phyloP scores from a whole-genome alignment of 2,329 filamentous ascomycete species.

The Sarocladium kiliense region DNA sequence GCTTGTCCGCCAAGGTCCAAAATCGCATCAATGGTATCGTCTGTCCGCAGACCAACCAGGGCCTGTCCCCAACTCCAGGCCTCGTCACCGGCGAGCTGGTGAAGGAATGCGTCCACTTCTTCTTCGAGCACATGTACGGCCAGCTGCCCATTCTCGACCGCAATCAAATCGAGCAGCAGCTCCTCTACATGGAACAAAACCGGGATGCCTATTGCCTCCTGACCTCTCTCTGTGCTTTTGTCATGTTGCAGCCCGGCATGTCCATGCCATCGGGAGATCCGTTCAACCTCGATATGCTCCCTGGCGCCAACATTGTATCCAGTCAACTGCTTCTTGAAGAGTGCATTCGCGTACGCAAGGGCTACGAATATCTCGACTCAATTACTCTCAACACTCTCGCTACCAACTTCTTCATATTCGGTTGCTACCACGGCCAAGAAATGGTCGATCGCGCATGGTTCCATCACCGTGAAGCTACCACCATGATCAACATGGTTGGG shows the following conservation, averaged over 20 bases:
- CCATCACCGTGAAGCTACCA: conserved; percentile 71
- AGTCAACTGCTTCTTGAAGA: conserved; percentile 65
- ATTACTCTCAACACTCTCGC: conserved; percentile 55
- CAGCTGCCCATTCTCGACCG: conserved; percentile 59
- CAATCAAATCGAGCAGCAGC: conserved; percentile 51
- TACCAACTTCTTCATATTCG: conserved; percentile 77
- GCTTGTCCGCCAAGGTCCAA: conserved; percentile 56
- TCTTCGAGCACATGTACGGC: conserved; percentile 62
- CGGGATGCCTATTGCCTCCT: conserved; percentile 60
- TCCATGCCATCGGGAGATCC: conserved; percentile 51
- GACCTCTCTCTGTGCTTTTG: conserved; percentile 60
- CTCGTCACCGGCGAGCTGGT: conserved; percentile 58
- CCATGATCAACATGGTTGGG: conserved; percentile 56
- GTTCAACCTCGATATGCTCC: conserved; percentile 49
- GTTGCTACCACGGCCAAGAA: conserved; percentile 65
- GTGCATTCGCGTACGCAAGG: conserved; percentile 57
- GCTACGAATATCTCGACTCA: conserved; percentile 53
- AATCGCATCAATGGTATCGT: conserved; percentile 53
- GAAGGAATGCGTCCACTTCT: conserved; percentile 63
- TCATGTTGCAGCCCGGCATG: conserved; percentile 67
- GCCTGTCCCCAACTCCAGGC: conserved; percentile 51
- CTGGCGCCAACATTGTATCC: conserved; percentile 56
- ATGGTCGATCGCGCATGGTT: conserved; percentile 76
- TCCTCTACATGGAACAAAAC: conserved; percentile 56
- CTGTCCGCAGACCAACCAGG: conserved; percentile 40